Base-by-base conservation (phyloP, 2,329 filamentous ascomycete genomes). In the Verruconis gallopava region DNA sequence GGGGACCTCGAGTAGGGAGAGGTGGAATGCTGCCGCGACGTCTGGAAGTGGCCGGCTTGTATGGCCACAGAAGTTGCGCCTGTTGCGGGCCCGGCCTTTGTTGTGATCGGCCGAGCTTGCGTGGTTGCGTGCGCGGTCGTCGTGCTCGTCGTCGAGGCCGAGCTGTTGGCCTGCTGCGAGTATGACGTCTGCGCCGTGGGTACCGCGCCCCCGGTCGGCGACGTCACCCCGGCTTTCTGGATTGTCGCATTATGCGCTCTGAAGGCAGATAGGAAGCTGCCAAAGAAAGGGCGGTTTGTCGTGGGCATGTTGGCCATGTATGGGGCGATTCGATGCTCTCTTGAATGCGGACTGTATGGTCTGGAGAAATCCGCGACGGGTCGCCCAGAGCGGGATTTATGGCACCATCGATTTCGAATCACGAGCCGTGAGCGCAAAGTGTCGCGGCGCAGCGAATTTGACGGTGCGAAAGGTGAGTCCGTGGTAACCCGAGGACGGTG, bases 251-350 rank as follows among this genome's bases (percentile, higher is more conserved):
- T 75, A 53, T 79, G 75, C 39, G 77, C 74, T 40, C 77, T 69
- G 54, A 81, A 81, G 47, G 76, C 75, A 37, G 77, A 72, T 47
- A 81, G 69, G 62, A 81, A 79, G 63, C 75, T 76, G 50, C 75
- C 69, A 51, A 81, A 68, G 62, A 81, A 81, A 37, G 70, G 76
- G 44, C 75, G 63, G 62, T 80, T 79, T 48, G 73, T 77, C 2
- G 74, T 30, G 25, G 25, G 25, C 25, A 30, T 30, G 25, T 30
- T 30, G 9, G 25, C 25, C 25, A 30, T 30, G 25, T 30, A n/a
- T 30, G 25, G 9, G 25, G n/a, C 6, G 25, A 30, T 30, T 9
- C n/a, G n/a, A n/a, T n/a, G n/a, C n/a, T n/a, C n/a, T n/a, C n/a
- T n/a, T n/a, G n/a, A n/a, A n/a, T n/a, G n/a, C n/a, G n/a, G n/a